Conservation (phyloP, 164 flowering plant species). For the Saururus chinensis region DNA sequence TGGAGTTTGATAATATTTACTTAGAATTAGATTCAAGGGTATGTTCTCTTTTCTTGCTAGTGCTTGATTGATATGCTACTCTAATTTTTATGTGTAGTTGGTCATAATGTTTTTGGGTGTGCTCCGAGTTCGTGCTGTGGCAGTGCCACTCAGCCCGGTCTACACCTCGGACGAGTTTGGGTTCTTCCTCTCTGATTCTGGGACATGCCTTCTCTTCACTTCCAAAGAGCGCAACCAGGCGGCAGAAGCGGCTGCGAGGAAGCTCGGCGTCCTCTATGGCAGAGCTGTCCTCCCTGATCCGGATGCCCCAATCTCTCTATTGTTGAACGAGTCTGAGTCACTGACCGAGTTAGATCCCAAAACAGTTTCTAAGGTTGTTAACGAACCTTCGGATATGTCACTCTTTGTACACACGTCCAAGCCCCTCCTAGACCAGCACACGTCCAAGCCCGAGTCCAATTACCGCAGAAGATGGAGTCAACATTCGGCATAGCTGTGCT, state of each 20-base stretch:
- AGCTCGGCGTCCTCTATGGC: constrained; percentile 47
- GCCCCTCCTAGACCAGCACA: constrained; percentile 78
- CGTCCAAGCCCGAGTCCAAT: constrained; percentile 60
- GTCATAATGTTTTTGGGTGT: constrained; percentile 83
- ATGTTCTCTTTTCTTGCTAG: neutral
- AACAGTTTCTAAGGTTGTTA: constrained; percentile 9
- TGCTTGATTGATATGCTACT: neutral
- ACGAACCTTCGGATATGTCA: constrained; percentile 65
- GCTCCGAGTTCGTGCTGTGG: constrained; percentile 65
- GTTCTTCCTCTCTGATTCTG: constrained; percentile 81
- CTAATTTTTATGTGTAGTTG: constrained; percentile 24
- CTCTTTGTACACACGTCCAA: constrained; percentile 96
- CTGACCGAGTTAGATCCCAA: constrained; percentile 14
- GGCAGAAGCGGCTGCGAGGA: constrained; percentile 64
- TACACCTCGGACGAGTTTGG: constrained; percentile 90
- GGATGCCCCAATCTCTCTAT: constrained; percentile 33
- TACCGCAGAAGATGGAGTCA: constrained; percentile 60
- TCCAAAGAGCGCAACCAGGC: constrained; percentile 35
- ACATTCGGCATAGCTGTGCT: constrained; percentile 73
- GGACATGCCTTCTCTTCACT: constrained; percentile 65
- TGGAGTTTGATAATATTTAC: too few relatives aligned
- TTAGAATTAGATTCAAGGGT: neutral
- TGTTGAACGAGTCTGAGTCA: constrained; percentile 8
- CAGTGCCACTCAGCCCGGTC: constrained; percentile 85
- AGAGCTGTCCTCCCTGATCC: too few relatives aligned